Evolutionary conservation across 2,329 filamentous ascomycete genomes (phyloP), one percentile per base, ranked within the genome.

Genomic region (Arthrinium puccinioides): DNA sequence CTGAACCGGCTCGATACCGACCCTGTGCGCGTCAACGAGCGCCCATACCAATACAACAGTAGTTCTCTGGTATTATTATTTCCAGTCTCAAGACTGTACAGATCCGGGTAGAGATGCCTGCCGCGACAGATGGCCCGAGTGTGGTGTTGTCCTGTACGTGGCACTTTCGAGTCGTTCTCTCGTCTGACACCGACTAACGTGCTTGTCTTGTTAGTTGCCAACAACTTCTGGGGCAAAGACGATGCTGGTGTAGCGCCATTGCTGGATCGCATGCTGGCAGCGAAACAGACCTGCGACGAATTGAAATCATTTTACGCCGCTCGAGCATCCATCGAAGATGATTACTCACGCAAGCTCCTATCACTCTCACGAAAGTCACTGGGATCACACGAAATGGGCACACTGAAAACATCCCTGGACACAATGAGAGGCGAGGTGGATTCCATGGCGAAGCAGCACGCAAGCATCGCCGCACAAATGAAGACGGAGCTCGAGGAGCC

Each of bases 151-250:
- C 81, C 32, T 85, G 43, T 44, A 43, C 31, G 43, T 44, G 21
- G 14, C 21, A 13, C 5, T 32, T 21, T 15, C n/a, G 21, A 16
- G 11, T 23, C 18, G 11, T 8, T 16, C 21, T 21, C 20, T 24
- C 30, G 16, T 15, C 30, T 21, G 5, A 31, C 24, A 9, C 26
- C 28, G 26, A 37, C 28, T 23, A 27, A 37, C 35, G 20, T 18
- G 28, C n/a, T 13, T 21, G 27, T 27, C 25, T 21, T 20, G 3
- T 39, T 48, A 89, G 89, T 98, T 68, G 90, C 92, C 54, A 98
- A 98, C 69, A 98, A 98, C 61, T 98, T 98, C 64, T 98, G 92
- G 92, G 92, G 92, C 46, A 97, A 94, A 71, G 90, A 97, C 61
- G 92, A 98, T 71, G 92, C 90, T 36, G 94, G 92, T 58, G 89